These are phyloP conservation scores for Rhexocercosporidium sp. DNA, from an alignment of 2,329 filamentous ascomycete species.

Conservation along the genomic window DNA sequence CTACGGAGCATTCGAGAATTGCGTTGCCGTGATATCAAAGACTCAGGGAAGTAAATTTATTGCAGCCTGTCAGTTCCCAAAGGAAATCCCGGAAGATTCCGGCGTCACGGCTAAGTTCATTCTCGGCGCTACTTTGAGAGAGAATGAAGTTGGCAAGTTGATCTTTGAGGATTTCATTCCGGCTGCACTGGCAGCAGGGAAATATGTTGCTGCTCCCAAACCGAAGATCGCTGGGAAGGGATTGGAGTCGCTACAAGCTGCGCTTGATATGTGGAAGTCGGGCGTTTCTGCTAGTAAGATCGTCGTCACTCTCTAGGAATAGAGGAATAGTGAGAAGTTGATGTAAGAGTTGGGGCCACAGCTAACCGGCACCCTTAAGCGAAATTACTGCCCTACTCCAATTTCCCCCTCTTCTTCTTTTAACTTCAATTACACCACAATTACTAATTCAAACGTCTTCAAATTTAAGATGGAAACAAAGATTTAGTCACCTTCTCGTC, in stretches of 20 bases:
- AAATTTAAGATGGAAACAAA: too few species aligned
- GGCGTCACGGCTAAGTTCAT: constrained; percentile 9
- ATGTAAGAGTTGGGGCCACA: too few species aligned
- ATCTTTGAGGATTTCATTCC: constrained; percentile 48
- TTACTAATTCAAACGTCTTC: too few species aligned
- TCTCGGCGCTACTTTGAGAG: not conserved
- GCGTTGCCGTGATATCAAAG: constrained; percentile 8
- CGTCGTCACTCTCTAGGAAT: constrained; percentile 17
- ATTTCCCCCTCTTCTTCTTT: too few species aligned
- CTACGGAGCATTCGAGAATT: not conserved
- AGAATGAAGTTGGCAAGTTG: constrained; percentile 28
- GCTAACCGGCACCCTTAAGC: too few species aligned
- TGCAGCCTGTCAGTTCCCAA: not conserved
- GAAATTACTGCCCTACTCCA: too few species aligned
- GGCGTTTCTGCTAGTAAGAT: constrained; percentile 28
- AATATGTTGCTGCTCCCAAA: constrained; percentile 45
- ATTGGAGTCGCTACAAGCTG: constrained; percentile 48
- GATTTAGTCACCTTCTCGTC: too few species aligned
- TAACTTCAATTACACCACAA: too few species aligned
- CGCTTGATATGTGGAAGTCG: constrained; percentile 39
- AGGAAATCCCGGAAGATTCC: not conserved
- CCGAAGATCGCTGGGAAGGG: constrained; percentile 48
- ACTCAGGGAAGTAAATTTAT: constrained; percentile 15
- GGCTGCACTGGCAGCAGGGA: constrained; percentile 43
- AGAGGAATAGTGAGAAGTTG: too few species aligned